These are phyloP conservation scores for Murraya koenigii DNA, from an alignment of 345 rosid genomes.

Conservation along the genomic window DNA sequence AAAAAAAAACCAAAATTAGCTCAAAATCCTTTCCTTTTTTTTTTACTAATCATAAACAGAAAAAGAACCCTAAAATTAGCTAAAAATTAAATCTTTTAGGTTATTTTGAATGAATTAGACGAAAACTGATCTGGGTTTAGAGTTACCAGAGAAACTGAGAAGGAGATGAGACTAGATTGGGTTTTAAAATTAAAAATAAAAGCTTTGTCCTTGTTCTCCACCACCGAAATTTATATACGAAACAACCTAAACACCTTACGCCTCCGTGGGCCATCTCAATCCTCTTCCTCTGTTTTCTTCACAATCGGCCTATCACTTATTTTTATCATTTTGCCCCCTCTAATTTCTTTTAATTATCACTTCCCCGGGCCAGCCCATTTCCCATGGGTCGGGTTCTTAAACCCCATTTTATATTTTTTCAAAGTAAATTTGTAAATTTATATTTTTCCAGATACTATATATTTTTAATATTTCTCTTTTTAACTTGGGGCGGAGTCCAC, in stretches of 20 bases:
- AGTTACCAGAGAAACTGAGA: background rate
- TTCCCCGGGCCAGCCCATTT: background rate
- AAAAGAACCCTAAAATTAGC: background rate
- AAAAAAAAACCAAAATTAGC: background rate
- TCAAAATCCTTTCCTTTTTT: background rate
- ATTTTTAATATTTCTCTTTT: no score
- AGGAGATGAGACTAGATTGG: background rate
- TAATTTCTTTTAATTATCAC: background rate
- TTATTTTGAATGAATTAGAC: background rate
- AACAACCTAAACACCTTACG: background rate
- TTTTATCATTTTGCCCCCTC: slow-evolving; percentile 1
- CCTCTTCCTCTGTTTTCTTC: background rate
- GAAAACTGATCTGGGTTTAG: background rate
- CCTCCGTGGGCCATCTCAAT: slow-evolving; percentile 28
- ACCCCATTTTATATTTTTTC: background rate
- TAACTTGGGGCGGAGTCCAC: no score
- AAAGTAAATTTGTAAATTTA: no score
- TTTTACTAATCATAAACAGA: background rate
- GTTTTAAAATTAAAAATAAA: no score
- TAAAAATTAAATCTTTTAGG: background rate
- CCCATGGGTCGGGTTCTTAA: background rate
- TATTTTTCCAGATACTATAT: no score
- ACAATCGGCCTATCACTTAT: background rate
- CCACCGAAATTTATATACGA: slow-evolving; percentile 9
- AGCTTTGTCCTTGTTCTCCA: background rate